A percentile compares a stretch with the other conserved stretches of the same genome.
These are phyloP conservation scores for Tylopilus rubrobrunneus DNA, from an alignment of 768 basidiomycete species.

Conservation along the genomic window DNA sequence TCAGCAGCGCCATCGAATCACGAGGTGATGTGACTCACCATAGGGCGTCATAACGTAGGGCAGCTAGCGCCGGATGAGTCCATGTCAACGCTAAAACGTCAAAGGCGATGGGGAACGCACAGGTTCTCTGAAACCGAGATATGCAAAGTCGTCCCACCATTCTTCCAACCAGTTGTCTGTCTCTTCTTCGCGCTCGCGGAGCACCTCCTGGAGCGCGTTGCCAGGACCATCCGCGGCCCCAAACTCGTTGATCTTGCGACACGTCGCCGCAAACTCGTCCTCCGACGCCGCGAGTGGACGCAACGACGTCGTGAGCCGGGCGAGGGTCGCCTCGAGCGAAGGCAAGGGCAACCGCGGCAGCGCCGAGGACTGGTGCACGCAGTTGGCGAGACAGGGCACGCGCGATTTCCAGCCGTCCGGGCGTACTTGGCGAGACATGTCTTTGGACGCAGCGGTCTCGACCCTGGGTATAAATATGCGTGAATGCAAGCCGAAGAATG, in stretches of 20 bases:
- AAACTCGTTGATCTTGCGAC: constrained; percentile 67
- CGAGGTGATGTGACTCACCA: constrained; percentile 44
- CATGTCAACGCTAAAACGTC: background rate
- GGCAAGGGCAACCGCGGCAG: constrained; percentile 52
- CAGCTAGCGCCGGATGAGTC: constrained; percentile 16
- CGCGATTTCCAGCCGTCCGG: too few relatives aligned
- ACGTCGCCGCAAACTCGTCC: constrained; percentile 51
- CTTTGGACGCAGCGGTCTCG: too few relatives aligned
- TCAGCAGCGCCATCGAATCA: constrained; percentile 6
- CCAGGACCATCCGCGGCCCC: constrained; percentile 39
- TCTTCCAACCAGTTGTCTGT: constrained; percentile 82
- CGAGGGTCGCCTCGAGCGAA: constrained; percentile 58
- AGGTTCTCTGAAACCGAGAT: constrained; percentile 82
- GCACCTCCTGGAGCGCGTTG: constrained; percentile 56
- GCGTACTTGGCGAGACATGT: too few relatives aligned
- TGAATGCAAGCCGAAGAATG: too few relatives aligned
- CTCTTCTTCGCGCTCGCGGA: constrained; percentile 52
- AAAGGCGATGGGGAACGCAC: constrained; percentile 38
- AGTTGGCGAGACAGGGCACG: too few relatives aligned
- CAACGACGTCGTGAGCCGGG: constrained; percentile 64
- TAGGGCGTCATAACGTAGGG: constrained; percentile 73
- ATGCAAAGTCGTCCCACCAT: constrained; percentile 94
- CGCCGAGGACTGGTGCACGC: too few relatives aligned
- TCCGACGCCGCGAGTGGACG: constrained; percentile 67
- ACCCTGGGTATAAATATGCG: too few relatives aligned